These are phyloP conservation scores for Wallemia hederae DNA, from an alignment of 1,284 basidiomycete genomes.

Conservation along the genomic window DNA sequence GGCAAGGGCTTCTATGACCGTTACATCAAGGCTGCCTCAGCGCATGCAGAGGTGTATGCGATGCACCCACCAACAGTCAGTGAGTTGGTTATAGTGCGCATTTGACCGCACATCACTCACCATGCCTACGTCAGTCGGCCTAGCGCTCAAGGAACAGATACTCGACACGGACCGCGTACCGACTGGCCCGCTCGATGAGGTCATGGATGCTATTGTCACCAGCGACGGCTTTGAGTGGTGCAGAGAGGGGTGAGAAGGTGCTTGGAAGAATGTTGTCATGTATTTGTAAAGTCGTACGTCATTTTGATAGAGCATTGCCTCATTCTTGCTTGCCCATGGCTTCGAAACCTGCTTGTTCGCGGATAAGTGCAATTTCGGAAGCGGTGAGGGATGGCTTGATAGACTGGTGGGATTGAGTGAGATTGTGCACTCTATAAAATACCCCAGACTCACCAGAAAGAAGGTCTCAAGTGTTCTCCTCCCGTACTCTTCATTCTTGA, in stretches of 20 bases:
- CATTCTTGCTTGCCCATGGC: neutral
- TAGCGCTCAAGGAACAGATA: neutral
- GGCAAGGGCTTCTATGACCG: neutral
- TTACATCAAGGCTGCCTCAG: neutral
- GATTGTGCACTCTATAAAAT: neutral
- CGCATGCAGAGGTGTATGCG: neutral
- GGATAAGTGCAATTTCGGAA: neutral
- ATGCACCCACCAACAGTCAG: neutral
- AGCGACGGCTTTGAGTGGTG: neutral
- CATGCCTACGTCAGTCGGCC: too few relatives aligned
- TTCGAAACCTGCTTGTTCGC: neutral
- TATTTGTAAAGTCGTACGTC: neutral
- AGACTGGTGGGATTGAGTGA: neutral
- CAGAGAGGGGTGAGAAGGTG: too few relatives aligned
- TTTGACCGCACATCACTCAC: neutral
- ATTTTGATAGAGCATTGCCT: neutral
- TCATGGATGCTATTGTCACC: neutral
- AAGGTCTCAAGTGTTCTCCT: neutral
- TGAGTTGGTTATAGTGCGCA: neutral
- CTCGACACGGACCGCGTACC: neutral
- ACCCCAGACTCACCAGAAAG: neutral
- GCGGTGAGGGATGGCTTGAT: neutral
- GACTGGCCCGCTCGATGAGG: neutral
- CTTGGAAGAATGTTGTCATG: too few relatives aligned
- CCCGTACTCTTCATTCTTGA: neutral